Base-by-base conservation (phyloP, 306 rosid species). In the Cyamopsis tetragonoloba region DNA sequence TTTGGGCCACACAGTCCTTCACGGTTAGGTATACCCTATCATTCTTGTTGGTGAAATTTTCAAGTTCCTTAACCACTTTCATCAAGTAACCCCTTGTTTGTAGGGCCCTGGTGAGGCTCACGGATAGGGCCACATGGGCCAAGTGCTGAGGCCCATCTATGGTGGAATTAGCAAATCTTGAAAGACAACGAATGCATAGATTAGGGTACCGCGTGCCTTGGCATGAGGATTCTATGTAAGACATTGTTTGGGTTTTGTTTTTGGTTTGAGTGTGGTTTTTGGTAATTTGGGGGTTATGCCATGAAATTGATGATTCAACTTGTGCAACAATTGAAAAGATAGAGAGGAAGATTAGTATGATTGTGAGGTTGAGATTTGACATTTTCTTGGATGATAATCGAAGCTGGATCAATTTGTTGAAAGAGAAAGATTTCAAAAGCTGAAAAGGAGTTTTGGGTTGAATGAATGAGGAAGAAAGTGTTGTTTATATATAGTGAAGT, bases 1-100 rank as follows among this genome's bases (percentile, higher is more conserved):
- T 79, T 70, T 83, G 87, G 0, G 46, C 49, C 39, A 66, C 68
- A 24, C 95, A 88, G 30, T 85, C 89, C 41, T 81, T 62, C 19
- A 85, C 56, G 0, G 67, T 70, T 53, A 62, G 82, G 78, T 72
- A 83, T 0, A 75, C 89, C 15, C 13, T 28, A 3, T 12, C 1
- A 5, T 2, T 72, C 17, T 68, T 60, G 18, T 64, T 63, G 7
- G 75, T 78, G 4, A 62, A 23, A 10, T 56, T 58, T 28, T 81
- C 69, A 9, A 88, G 78, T 27, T 79, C 81, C 32, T 44, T 65
- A 0, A 59, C 76, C 58, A 80, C 70, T 28, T 76, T 47, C 32
- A 62, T 12, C 15, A 88, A 46, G 75, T 74, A 88, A 0, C 56
- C 42, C 23, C 77, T 83, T 12, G 91, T 80, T 39, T 70, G 12